These are phyloP conservation scores for Camellia granthamiana DNA, from an alignment of 148 eudicot species.

Conservation along the genomic window DNA sequence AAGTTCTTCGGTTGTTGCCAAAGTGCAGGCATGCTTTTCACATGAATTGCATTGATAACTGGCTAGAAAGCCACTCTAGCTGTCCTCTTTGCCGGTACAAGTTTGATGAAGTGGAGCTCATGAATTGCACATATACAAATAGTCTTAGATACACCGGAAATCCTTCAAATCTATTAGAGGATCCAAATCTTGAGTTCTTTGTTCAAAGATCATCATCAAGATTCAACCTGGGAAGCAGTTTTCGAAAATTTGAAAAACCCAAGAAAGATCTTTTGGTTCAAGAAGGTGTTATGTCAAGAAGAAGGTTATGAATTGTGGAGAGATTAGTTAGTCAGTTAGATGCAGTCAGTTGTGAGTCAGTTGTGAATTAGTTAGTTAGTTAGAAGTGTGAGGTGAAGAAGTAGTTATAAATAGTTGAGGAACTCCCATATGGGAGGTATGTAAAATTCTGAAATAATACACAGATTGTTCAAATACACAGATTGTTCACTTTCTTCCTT, in stretches of 20 bases:
- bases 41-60: constrained; percentile 33
- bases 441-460: no score
- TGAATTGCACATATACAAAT: constrained; percentile 6
- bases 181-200: constrained; percentile 26
- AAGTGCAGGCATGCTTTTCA: constrained; percentile 40
- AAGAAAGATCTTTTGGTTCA: constrained; percentile 24
- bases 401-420: no score
- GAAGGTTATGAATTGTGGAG: no score
- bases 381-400: no score
- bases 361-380: no score
- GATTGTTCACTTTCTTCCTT: no score
- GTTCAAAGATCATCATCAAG: constrained; percentile 26
- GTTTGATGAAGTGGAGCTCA: constrained; percentile 10
- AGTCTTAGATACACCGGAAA: neutral
- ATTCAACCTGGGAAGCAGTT: neutral
- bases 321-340: no score
- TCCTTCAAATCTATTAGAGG: constrained; percentile 7
- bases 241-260: constrained; percentile 9
- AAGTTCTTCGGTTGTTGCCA: constrained; percentile 35
- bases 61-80: constrained; percentile 41
- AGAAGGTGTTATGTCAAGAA: no score
- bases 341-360: no score
- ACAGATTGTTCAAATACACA: no score
- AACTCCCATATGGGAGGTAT: no score
- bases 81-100: constrained; percentile 36